Percentiles rank a stretch among this genome's conserved stretches.
These are phyloP conservation scores for Cyberlindnera xishuangbannaensis DNA, from an alignment of 805 yeast species.

Conservation along the genomic window DNA sequence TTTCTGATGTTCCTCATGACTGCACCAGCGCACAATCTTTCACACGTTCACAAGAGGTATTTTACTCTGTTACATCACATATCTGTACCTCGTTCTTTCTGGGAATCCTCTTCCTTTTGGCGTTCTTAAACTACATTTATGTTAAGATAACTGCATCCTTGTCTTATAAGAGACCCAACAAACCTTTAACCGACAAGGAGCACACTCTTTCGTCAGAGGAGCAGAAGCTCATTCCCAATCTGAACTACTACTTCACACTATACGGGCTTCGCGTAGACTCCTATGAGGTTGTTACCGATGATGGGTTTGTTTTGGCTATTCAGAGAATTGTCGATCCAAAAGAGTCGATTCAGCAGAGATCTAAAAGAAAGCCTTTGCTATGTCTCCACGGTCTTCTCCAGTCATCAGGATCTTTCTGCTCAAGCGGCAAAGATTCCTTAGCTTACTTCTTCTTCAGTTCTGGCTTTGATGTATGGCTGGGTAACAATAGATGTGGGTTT, in stretches of 20 bases:
- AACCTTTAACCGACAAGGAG: neutral
- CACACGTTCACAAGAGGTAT: neutral
- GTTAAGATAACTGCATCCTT: neutral
- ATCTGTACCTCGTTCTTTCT: slow-evolving; percentile 16
- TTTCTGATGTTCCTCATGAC: too few relatives aligned
- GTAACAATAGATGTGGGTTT: slow-evolving; percentile 87
- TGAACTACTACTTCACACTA: slow-evolving; percentile 62
- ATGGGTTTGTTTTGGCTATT: slow-evolving; percentile 69
- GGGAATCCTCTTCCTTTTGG: slow-evolving; percentile 10
- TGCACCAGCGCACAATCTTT: too few relatives aligned
- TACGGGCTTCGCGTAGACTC: slow-evolving; percentile 55
- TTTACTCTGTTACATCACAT: slow-evolving; percentile 11
- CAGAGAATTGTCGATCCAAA: slow-evolving; percentile 55
- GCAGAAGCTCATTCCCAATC: slow-evolving; percentile 39
- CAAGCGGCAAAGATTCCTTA: slow-evolving; percentile 75
- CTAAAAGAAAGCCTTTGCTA: slow-evolving; percentile 54
- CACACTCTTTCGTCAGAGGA: slow-evolving; percentile 23
- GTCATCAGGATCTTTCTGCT: slow-evolving; percentile 78
- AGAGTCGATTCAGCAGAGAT: slow-evolving; percentile 20
- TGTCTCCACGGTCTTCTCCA: slow-evolving; percentile 84
- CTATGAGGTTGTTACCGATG: slow-evolving; percentile 61
- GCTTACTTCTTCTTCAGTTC: slow-evolving; percentile 48
- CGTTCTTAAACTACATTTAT: slow-evolving; percentile 7
- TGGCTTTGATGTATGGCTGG: slow-evolving; percentile 88
- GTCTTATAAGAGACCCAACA: too few relatives aligned